Percentiles rank a stretch among this genome's conserved stretches.
phyloP scores from a whole-genome alignment of 306 rosid species.

The Fragaria ananassa region DNA sequence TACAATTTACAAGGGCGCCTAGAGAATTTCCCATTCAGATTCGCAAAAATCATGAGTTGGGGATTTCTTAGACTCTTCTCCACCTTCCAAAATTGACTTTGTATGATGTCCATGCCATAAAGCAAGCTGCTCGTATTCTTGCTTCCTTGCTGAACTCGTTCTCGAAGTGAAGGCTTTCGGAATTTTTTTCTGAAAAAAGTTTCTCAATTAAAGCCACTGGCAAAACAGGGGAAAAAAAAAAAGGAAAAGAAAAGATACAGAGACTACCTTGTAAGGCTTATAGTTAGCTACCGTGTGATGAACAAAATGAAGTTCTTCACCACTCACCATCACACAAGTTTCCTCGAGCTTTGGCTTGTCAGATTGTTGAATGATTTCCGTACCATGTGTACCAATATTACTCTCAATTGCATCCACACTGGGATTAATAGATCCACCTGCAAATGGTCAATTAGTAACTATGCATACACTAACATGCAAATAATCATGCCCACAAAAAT shows the following conservation, averaged over 20 bases:
- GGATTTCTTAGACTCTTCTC: slow-evolving; percentile 28
- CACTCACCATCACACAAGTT: slow-evolving; percentile 64
- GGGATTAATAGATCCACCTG: slow-evolving; percentile 38
- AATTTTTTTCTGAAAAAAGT: slow-evolving; percentile 47
- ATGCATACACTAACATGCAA: slow-evolving; percentile 5
- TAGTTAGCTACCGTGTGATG: slow-evolving; percentile 24
- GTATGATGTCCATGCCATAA: slow-evolving; percentile 37
- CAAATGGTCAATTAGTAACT: slow-evolving; percentile 19
- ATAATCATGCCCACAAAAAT: slow-evolving; percentile 17
- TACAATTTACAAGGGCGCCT: slow-evolving; percentile 30
- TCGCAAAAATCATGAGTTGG: slow-evolving; percentile 35
- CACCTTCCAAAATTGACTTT: slow-evolving; percentile 17
- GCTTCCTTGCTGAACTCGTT: slow-evolving; percentile 60
- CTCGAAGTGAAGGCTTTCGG: slow-evolving; percentile 50
- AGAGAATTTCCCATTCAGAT: slow-evolving; percentile 86
- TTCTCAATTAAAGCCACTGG: neutral
- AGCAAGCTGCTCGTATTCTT: slow-evolving; percentile 79
- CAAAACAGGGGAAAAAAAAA: neutral
- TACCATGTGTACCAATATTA: slow-evolving; percentile 28
- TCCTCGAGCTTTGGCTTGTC: slow-evolving; percentile 48
- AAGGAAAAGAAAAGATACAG: neutral
- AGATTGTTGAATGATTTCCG: slow-evolving; percentile 28
- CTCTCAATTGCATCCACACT: slow-evolving; percentile 26
- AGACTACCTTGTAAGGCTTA: slow-evolving; percentile 53
- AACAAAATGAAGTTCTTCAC: slow-evolving; percentile 44